These are phyloP conservation scores for Aspergillus mulundensis DNA, from an alignment of 495 filamentous ascomycete genomes.

Conservation along the genomic window DNA sequence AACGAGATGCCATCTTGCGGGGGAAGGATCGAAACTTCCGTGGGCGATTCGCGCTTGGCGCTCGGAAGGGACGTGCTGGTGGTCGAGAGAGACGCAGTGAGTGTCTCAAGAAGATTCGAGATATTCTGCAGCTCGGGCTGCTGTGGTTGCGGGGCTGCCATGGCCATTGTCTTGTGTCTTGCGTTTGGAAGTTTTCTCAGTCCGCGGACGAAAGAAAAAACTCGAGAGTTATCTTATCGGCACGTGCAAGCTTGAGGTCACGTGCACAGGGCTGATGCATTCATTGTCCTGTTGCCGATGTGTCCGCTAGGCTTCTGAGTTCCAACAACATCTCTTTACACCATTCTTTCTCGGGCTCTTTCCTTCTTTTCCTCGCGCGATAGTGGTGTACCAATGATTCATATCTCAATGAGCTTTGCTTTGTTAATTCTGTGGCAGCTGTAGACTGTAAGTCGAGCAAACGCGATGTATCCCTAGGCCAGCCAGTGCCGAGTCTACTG, in stretches of 20 bases:
- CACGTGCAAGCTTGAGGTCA: conserved; percentile 30
- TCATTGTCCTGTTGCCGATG: conserved; percentile 1
- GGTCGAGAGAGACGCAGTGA: conserved; percentile 59
- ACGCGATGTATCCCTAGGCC: conserved; percentile 9
- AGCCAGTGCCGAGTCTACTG: conserved; percentile 4
- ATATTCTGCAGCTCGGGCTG: conserved; percentile 29
- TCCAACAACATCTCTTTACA: background rate
- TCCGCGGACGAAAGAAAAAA: conserved; percentile 17
- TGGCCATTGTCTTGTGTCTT: conserved; percentile 22
- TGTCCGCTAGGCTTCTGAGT: background rate
- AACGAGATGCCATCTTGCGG: conserved; percentile 87
- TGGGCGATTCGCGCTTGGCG: conserved; percentile 27
- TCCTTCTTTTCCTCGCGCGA: background rate
- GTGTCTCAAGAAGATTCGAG: conserved; percentile 55
- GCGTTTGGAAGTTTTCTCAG: conserved; percentile 5
- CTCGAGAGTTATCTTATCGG: conserved; percentile 30
- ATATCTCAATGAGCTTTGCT: conserved; percentile 12
- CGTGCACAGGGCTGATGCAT: conserved; percentile 13
- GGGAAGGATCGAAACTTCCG: conserved; percentile 49
- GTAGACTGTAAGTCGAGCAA: conserved; percentile 18
- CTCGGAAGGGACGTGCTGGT: conserved; percentile 60
- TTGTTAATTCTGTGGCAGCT: conserved; percentile 15
- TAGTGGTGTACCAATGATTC: background rate
- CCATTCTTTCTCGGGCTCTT: background rate
- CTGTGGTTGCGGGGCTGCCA: conserved; percentile 20